Conservation (phyloP, 768 basidiomycete species). For the Hygrocybe punicea region DNA sequence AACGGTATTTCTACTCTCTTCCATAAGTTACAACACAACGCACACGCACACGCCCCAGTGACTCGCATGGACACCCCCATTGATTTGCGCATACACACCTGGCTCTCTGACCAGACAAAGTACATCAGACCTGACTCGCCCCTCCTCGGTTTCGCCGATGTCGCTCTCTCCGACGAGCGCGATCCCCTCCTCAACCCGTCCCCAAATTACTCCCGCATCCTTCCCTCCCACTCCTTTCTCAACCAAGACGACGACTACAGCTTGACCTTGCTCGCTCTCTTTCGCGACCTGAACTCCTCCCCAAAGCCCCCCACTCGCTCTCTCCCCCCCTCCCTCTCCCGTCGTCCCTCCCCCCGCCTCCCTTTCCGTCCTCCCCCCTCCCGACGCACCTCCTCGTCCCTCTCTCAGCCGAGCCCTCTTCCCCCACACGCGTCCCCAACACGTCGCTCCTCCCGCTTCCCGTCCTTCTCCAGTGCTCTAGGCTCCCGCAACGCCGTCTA, state of each 20-base stretch:
- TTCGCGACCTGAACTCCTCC: too few relatives aligned
- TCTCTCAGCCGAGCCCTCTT: neutral
- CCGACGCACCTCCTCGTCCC: neutral
- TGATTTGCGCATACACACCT: too few relatives aligned
- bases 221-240: neutral
- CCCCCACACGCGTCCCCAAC: neutral
- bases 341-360: neutral
- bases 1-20: too few relatives aligned
- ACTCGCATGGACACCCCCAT: neutral
- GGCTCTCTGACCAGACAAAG: neutral
- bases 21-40: too few relatives aligned
- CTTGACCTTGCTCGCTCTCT: neutral
- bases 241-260: neutral
- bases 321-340: neutral
- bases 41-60: too few relatives aligned
- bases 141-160: neutral
- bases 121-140: constrained; percentile 1
- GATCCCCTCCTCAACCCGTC: constrained; percentile 2
- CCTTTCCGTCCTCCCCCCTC: neutral
- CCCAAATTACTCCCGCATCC: neutral
- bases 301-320: neutral
- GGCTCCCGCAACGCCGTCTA: constrained; percentile 2
- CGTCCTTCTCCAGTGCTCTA: neutral
- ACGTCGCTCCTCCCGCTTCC: neutral
- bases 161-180: neutral